Evolutionary conservation across 106 monocot species (phyloP).

Genomic region (Allium cepa): DNA sequence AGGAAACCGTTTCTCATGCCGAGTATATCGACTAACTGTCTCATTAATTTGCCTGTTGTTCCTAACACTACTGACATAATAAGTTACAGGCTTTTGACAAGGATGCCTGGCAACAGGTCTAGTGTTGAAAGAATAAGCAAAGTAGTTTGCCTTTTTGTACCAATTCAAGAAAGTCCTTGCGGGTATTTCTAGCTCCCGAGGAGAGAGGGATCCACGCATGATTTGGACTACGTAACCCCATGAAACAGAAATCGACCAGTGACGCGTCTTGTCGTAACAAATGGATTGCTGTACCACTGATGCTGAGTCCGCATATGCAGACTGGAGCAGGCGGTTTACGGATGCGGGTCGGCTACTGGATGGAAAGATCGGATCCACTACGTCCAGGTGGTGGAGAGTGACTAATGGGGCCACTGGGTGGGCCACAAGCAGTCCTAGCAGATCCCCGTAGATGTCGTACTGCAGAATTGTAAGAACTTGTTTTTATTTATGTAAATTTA

Average conservation of each 20-base stretch:
- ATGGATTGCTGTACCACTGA: slow-evolving; percentile 73
- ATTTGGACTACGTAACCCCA: slow-evolving; percentile 81
- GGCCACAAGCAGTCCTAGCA: slow-evolving; percentile 62
- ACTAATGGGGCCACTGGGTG: slow-evolving; percentile 74
- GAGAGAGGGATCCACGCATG: slow-evolving; percentile 45
- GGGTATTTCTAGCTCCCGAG: slow-evolving; percentile 80
- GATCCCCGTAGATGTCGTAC: slow-evolving; percentile 74
- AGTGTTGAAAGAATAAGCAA: slow-evolving; percentile 68
- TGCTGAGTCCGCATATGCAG: slow-evolving; percentile 47
- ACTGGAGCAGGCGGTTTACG: slow-evolving; percentile 32
- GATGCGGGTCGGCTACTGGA: slow-evolving; percentile 17
- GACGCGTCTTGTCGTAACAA: slow-evolving; percentile 40
- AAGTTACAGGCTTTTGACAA: slow-evolving; percentile 59
- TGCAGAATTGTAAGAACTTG: not conserved
- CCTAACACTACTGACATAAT: slow-evolving; percentile 32
- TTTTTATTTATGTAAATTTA: too few relatives aligned
- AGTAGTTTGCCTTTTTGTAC: slow-evolving; percentile 58
- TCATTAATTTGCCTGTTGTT: slow-evolving; percentile 3
- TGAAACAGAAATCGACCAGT: slow-evolving; percentile 70
- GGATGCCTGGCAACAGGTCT: slow-evolving; percentile 50
- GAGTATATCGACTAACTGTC: slow-evolving; percentile 47
- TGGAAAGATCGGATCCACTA: slow-evolving; percentile 63
- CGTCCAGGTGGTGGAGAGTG: slow-evolving; percentile 78
- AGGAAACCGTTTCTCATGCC: slow-evolving; percentile 8
- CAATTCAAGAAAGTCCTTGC: slow-evolving; percentile 78